Percentiles rank a stretch among this genome's conserved stretches.
Conservation (phyloP, 148 eudicot genomes). For the Spergularia marina region DNA sequence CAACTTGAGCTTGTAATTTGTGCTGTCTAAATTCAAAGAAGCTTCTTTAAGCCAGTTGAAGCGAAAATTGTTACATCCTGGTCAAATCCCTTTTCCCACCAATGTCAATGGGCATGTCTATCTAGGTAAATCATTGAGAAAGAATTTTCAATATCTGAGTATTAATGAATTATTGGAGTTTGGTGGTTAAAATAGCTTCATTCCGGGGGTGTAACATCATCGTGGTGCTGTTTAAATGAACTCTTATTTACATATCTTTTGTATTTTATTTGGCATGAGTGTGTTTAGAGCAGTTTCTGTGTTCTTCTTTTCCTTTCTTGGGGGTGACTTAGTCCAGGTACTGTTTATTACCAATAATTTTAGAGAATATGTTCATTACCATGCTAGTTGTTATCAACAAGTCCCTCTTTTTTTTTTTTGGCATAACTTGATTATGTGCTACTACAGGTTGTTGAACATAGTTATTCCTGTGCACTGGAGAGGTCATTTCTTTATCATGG, state of each 20-base stretch:
- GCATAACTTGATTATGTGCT: conserved; percentile 19
- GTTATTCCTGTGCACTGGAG: conserved; percentile 96
- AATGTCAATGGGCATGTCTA: no score
- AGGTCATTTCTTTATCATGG: conserved; percentile 96
- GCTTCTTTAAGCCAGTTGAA: conserved; percentile 10
- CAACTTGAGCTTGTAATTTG: background rate
- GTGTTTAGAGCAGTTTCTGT: background rate
- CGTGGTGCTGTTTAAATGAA: background rate
- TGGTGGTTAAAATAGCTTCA: no score
- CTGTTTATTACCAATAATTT: background rate
- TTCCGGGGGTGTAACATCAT: no score
- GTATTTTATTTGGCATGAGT: background rate
- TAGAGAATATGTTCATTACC: background rate
- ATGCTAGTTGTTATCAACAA: conserved; percentile 1
- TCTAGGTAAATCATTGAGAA: no score
- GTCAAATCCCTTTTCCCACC: no score
- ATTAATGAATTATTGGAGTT: no score
- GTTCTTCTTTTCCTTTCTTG: background rate
- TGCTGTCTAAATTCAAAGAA: background rate
- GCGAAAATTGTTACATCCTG: no score
- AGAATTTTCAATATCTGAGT: no score
- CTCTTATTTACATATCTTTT: background rate
- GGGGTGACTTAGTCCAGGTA: no score
- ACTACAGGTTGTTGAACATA: conserved; percentile 74
- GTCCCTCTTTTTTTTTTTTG: background rate